Base-by-base conservation (phyloP, 805 yeast species). In the Saturnispora quitensis region DNA sequence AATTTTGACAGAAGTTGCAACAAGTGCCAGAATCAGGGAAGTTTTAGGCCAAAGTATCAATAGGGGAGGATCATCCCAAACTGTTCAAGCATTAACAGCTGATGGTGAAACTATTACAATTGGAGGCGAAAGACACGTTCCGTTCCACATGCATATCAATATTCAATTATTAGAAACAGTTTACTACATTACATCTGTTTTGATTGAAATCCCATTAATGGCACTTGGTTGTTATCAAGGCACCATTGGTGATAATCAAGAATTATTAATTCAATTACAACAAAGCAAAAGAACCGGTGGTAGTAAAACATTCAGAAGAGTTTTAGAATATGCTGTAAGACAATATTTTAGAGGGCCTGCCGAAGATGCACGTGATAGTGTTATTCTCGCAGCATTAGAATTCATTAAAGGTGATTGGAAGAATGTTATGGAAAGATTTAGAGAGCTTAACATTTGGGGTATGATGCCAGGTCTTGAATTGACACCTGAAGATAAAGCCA, bases 111-210 rank as follows among this genome's bases (percentile, higher is more conserved):
- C 52, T 40, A 35, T 50, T 33, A 50, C 52, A 8, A 44, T 50
- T 50, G 52, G 52, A 43, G 52, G 52, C 43, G 95, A 86, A 64
- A 82, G 90, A 66, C 78, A 89, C 67, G 76, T 93, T 66, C 99
- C 99, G 53, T 93, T 86, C 84, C 99, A 93, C 73, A 89, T 89
- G 86, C 99, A 93, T 72, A 91, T 93, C 69, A 93, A 93, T 71
- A 75, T 91, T 61, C 98, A 95, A 74, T 80, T 93, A 63, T 77
- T 93, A 58, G 99, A 93, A 72, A 86, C 95, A 66, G 96, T 88
- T 46, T 91, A 85, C 76, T 80, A 89, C 75, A 93, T 98, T 12
- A 76, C 88, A 53, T 87, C 96, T 31, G 74, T 93, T 70, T 78
- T 93, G 65, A 80, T 88, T 59, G 99, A 95, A 74, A 83, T 93